phyloP scores from a whole-genome alignment of 257 asterid genomes.

The Fraxinus anomala region DNA sequence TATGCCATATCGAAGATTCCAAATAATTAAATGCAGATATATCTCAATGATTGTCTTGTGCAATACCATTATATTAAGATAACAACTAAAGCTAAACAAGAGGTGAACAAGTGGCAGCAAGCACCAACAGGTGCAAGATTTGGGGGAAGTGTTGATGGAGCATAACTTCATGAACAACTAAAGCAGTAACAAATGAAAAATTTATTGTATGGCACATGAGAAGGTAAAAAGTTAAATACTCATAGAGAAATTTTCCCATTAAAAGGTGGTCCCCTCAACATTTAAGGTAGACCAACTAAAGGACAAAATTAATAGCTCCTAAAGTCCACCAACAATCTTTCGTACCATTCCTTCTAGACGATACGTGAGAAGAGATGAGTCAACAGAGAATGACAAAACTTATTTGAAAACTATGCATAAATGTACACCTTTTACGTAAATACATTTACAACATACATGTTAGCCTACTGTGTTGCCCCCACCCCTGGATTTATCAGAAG shows the following conservation, averaged over 20 bases:
- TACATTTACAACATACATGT: neutral
- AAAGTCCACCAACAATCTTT: neutral
- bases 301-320: neutral
- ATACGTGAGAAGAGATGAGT: neutral
- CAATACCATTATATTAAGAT: neutral
- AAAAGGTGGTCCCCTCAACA: neutral
- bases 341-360: neutral
- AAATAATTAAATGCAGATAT: neutral
- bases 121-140: neutral
- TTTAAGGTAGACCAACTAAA: conserved; percentile 1
- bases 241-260: neutral
- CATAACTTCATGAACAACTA: neutral
- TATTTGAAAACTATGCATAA: neutral
- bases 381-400: neutral
- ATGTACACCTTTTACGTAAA: neutral
- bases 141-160: neutral
- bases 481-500: neutral
- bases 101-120: neutral
- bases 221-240: neutral
- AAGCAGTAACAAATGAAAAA: neutral
- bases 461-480: neutral
- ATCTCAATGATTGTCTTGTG: neutral
- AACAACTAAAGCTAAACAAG: neutral
- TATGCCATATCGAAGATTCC: neutral
- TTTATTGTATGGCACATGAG: neutral